Evolutionary conservation across 345 rosid species (phyloP).

Genomic region (Bruguiera sexangula): DNA sequence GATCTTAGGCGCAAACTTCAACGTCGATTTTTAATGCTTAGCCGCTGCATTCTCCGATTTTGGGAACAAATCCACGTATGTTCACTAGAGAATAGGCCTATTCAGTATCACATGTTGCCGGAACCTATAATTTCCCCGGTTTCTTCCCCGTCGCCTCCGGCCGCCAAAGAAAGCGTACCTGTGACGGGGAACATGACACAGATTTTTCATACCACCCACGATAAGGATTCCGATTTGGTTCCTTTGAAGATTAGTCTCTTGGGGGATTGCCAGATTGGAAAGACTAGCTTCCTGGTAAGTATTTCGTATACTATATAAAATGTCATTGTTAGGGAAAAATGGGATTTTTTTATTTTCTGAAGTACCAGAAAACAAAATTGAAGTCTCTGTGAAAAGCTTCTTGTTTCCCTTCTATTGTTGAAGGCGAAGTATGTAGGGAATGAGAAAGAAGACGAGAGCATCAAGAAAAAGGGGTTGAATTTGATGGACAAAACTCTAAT

Average conservation of each 20-base stretch:
- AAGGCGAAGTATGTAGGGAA: conserved; percentile 76
- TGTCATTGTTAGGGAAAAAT: not conserved
- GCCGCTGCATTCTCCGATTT: conserved; percentile 47
- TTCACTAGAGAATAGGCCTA: conserved; percentile 41
- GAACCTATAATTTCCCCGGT: conserved; percentile 12
- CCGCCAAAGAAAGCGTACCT: not conserved
- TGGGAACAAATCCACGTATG: conserved; percentile 49
- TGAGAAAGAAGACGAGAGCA: conserved; percentile 38
- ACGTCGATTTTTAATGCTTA: conserved; percentile 46
- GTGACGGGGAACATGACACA: not conserved
- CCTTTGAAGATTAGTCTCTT: conserved; percentile 74
- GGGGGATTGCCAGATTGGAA: conserved; percentile 74
- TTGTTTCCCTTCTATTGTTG: not conserved
- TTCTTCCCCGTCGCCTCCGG: conserved; percentile 23
- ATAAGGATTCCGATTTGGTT: conserved; percentile 70
- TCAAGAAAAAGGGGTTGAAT: conserved; percentile 47
- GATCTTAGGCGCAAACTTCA: conserved; percentile 39
- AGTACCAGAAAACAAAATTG: not conserved
- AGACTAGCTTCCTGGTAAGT: conserved; percentile 71
- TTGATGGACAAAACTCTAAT: conserved; percentile 60
- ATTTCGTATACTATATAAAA: not conserved
- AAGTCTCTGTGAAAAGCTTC: not conserved
- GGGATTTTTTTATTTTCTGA: not conserved
- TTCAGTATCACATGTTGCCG: conserved; percentile 43
- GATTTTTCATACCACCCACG: conserved; percentile 16